Base-by-base conservation (phyloP, 1,284 basidiomycete genomes). In the Rhizoctonia solani region DNA sequence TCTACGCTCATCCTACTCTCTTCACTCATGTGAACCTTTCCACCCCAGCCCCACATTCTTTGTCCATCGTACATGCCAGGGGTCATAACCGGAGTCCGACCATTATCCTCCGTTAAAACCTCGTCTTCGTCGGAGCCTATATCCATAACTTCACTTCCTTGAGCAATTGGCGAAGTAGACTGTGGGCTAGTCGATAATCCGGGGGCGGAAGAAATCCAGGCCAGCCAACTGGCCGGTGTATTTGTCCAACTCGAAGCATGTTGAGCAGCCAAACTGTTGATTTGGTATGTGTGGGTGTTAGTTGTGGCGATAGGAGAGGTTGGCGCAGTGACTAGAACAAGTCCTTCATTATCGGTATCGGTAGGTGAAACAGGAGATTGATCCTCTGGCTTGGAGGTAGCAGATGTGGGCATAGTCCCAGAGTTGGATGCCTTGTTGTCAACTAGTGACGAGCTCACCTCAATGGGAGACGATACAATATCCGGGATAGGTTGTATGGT, bases 211-310 rank as follows among this genome's bases (percentile, higher is more conserved):
- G 61, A 53, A 6, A 54, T 27, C 61, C 61, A 65, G 2, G 61
- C 50, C 5, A 65, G 34, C 61, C 61, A 65, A 23, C 61, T 49
- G 19, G 61, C 34, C n/a, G 61, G 61, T 30, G 50, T 41, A 39
- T 54, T 21, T n/a, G 47, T 9, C 50, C 50, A 53, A 29, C 21
- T 32, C 6, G 61, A 16, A 42, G 61, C 61, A 30, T 65, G 61
- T 42, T 65, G 61, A 32, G 61, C 61, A 16, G 61, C 61, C 14
- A 65, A 16, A 14, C 34, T 46, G 37, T 65, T 65, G 27, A 65
- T 65, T 25, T 30, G 30, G 3, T 42, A 27, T 19, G 49, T 42
- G 23, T 46, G 23, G 9, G 41, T 29, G n/a, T 44, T 23, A 23
- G 19, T 37, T 30, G n/a, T 16, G 3, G 41, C 44, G 16, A 23